Base-by-base conservation (phyloP, 768 basidiomycete genomes). In the Lactarius pseudohatsudake region DNA sequence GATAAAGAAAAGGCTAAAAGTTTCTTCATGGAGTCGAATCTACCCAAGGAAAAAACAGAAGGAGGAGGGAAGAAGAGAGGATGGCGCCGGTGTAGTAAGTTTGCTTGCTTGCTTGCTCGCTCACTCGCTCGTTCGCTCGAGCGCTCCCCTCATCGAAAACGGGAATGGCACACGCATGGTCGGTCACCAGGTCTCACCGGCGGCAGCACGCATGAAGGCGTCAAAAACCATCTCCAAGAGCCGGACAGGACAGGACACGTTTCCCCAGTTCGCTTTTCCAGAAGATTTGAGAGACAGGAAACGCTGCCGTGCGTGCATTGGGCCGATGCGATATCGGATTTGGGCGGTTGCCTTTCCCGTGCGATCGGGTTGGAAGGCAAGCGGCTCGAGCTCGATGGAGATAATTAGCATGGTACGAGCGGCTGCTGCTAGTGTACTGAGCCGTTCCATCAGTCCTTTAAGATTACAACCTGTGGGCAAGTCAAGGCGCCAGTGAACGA, bases 311-410 rank as follows among this genome's bases (percentile, higher is more conserved):
- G 22, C 22, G 22, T 15, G 50, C 22, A 22, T 26, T 50, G 22
- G 26, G 50, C 22, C 50, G 50, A 50, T 26, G 47, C 13, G 50
- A 53, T 53, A 53, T 53, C 50, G 26, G 50, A 53, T 53, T 53
- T 9, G 13, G 50, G n/a, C 50, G 26, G 15, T 41, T 60, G 30
- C 58, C 59, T 60, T 55, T 65, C 54, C 8, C 36, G 59, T 56
- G 22, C 26, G 59, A 57, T 61, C 26, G n/a, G 30, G 8, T 8
- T 50, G 20, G 64, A 56, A 55, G 59, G 32, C 5, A 34, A 36
- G 22, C 32, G 26, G 16, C 11, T 16, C 16, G 60, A 16, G 28
- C 60, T 20, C 20, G 3, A 66, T 38, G 65, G 65, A 40, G 65
- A 57, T 65, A 61, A 10, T 45, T 38, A 38, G 34, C 11, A 13